These are phyloP conservation scores for Auricularia sp. DNA, from an alignment of 768 basidiomycete species.

Conservation along the genomic window DNA sequence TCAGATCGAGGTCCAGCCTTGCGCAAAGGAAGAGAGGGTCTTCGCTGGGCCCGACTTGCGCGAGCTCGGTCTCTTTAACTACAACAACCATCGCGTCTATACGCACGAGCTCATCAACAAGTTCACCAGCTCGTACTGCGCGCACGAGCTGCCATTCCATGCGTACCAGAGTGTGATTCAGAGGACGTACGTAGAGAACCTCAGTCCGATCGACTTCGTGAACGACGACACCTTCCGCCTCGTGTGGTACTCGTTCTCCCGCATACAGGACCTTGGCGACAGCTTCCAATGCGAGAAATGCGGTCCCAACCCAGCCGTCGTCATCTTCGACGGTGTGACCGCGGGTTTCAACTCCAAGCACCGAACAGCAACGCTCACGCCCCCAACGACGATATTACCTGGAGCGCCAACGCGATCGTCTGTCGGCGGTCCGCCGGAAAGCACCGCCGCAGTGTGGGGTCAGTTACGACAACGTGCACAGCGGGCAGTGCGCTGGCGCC, in stretches of 20 bases:
- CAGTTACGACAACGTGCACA: neutral
- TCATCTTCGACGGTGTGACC: conserved; percentile 12
- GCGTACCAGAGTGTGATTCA: conserved; percentile 7
- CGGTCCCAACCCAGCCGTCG: conserved; percentile 7
- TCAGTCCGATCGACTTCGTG: conserved; percentile 3
- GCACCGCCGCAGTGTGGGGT: neutral
- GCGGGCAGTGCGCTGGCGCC: neutral
- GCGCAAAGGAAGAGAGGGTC: neutral
- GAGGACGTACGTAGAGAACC: conserved; percentile 8
- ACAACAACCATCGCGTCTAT: conserved; percentile 12
- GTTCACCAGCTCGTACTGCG: conserved; percentile 11
- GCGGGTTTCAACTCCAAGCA: neutral
- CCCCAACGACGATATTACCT: neutral
- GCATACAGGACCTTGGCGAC: conserved; percentile 9
- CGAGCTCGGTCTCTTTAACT: conserved; percentile 10
- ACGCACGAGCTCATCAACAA: conserved; percentile 14
- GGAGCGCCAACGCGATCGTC: neutral
- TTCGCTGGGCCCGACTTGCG: conserved; percentile 10
- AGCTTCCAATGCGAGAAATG: conserved; percentile 10
- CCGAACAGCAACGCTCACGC: neutral
- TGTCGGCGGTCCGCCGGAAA: neutral
- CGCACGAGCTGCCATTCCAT: conserved; percentile 12
- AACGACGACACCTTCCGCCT: conserved; percentile 11
- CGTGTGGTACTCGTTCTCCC: conserved; percentile 11
- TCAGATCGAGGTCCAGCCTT: neutral